Conservation (phyloP, 306 rosid species). For the Cucumis hystrix region DNA sequence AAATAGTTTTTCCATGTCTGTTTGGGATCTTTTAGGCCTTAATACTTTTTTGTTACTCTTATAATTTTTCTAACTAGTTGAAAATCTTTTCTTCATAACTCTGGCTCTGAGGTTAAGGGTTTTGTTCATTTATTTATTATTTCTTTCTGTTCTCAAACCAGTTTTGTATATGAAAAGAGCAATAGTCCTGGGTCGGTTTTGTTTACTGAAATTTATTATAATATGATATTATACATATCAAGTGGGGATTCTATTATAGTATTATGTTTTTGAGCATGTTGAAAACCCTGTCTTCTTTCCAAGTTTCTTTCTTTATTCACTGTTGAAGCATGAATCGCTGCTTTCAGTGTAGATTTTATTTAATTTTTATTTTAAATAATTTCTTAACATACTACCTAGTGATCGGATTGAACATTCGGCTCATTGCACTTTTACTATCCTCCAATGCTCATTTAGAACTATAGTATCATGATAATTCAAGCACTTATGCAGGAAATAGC, state of each 20-base stretch:
- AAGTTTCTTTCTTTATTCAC: not conserved
- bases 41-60: not conserved
- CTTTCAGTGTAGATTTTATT: not conserved
- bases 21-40: not conserved
- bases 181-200: not conserved
- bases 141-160: not conserved
- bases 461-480: not conserved
- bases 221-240: not conserved
- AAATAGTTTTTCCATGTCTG: not conserved
- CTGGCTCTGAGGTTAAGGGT: not conserved
- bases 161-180: not conserved
- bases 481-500: conserved; percentile 49
- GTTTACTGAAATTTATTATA: not conserved
- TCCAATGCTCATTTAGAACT: not conserved
- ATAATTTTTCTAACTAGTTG: not conserved
- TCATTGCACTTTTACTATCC: not conserved
- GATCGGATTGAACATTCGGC: not conserved
- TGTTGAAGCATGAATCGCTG: not conserved
- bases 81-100: not conserved
- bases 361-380: not conserved
- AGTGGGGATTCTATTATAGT: not conserved
- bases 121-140: not conserved
- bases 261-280: not conserved
- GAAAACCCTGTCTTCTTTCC: not conserved
- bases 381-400: not conserved